phyloP scores from a whole-genome alignment of 192 early-diverging fungal species.

The Borealophlyctis nickersoniae region DNA sequence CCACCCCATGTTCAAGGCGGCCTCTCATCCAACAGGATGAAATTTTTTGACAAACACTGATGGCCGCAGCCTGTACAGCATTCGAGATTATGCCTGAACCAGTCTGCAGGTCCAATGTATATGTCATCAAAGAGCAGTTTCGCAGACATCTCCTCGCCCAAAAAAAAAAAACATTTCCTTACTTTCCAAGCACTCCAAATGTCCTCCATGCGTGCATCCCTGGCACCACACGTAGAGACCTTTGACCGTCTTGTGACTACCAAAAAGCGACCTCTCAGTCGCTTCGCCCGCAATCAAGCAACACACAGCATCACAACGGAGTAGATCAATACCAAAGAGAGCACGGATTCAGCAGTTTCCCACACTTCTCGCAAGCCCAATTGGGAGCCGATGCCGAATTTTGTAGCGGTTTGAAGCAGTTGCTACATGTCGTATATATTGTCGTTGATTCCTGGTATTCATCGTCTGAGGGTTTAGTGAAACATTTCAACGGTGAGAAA shows the following conservation, averaged over 20 bases:
- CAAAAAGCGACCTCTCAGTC: conserved; percentile 3
- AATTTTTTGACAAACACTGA: conserved; percentile 60
- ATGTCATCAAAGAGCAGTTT: not conserved
- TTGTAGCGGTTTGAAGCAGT: conserved; percentile 61
- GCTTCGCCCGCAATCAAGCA: not conserved
- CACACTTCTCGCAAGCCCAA: conserved; percentile 72
- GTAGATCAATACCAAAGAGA: conserved; percentile 71
- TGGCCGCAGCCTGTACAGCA: conserved; percentile 79
- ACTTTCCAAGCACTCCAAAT: conserved; percentile 61
- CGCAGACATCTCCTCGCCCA: not conserved
- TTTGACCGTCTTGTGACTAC: conserved; percentile 67
- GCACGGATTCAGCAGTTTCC: conserved; percentile 57
- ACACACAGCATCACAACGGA: no score
- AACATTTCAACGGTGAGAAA: conserved; percentile 21
- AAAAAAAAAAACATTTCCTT: not conserved
- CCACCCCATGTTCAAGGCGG: no score
- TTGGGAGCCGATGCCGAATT: conserved; percentile 40
- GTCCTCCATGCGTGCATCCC: conserved; percentile 77
- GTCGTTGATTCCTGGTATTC: conserved; percentile 73
- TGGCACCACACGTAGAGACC: conserved; percentile 78
- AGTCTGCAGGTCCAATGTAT: conserved; percentile 33
- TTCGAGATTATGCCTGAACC: conserved; percentile 59
- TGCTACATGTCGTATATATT: conserved; percentile 65
- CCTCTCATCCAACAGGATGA: no score
- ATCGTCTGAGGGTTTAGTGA: not conserved